A percentile compares a stretch with the other conserved stretches of the same genome.
Evolutionary conservation across 768 basidiomycete species (phyloP).

Genomic region (Boletus sp.): DNA sequence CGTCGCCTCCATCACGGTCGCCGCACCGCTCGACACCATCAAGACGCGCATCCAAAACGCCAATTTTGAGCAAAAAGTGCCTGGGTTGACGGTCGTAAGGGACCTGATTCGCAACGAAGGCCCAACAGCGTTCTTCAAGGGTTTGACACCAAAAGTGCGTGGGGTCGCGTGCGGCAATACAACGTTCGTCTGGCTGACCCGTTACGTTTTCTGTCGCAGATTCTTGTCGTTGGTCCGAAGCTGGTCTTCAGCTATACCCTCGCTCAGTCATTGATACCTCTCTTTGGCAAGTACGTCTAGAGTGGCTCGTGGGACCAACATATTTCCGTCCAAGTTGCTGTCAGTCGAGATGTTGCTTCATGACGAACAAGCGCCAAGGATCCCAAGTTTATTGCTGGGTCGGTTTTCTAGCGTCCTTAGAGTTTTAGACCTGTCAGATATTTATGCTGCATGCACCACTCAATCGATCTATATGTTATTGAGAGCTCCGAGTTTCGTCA

Average conservation of each 20-base stretch:
- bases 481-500: background rate
- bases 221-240: conserved; percentile 95
- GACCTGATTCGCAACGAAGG: conserved; percentile 91
- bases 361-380: background rate
- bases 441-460: background rate
- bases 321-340: background rate
- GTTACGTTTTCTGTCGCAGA: conserved; percentile 40
- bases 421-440: conserved; percentile 10
- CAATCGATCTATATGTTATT: too few species aligned
- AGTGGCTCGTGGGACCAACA: background rate
- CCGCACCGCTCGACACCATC: conserved; percentile 92
- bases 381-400: background rate
- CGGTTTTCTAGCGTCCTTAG: conserved; percentile 1
- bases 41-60: conserved; percentile 99
- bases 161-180: conserved; percentile 8
- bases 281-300: conserved; percentile 83
- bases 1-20: conserved; percentile 92
- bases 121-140: conserved; percentile 85
- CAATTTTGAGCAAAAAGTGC: conserved; percentile 86
- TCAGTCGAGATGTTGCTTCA: background rate
- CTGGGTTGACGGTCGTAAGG: conserved; percentile 75
- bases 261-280: conserved; percentile 92
- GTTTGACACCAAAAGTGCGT: conserved; percentile 88
- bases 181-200: conserved; percentile 11
- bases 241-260: conserved; percentile 98